Evolutionary conservation across 768 basidiomycete species (phyloP).

Genomic region (Tricholoma flavovirens): DNA sequence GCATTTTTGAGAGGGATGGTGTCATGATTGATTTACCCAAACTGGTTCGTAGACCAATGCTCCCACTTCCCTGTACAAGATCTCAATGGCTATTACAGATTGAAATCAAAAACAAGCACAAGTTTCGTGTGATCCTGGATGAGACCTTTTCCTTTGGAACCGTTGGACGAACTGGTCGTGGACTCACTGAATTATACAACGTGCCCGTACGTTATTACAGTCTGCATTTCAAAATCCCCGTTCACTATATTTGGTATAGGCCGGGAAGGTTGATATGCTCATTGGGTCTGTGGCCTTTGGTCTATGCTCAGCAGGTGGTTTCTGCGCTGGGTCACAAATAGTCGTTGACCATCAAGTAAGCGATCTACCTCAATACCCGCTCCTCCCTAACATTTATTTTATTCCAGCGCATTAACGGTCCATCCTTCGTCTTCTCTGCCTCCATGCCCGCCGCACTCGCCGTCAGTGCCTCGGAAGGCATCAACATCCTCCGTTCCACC

Average conservation of each 20-base stretch:
- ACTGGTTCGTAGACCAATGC: conserved; percentile 51
- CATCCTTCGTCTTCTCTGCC: conserved; percentile 94
- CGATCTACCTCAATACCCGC: not conserved
- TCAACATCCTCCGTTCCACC: conserved; percentile 69
- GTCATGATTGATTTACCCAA: conserved; percentile 89
- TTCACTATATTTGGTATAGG: conserved; percentile 35
- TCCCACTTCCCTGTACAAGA: not conserved
- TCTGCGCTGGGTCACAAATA: conserved; percentile 83
- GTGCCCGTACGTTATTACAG: conserved; percentile 58
- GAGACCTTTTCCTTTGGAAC: conserved; percentile 92
- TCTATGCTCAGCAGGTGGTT: conserved; percentile 82
- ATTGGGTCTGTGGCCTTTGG: conserved; percentile 85
- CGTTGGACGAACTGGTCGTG: conserved; percentile 89
- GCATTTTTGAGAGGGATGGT: conserved; percentile 92
- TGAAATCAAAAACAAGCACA: conserved; percentile 92
- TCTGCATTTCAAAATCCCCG: not conserved
- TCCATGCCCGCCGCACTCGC: conserved; percentile 88
- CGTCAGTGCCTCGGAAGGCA: conserved; percentile 81
- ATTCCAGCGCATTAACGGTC: conserved; percentile 85
- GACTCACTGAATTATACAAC: conserved; percentile 91
- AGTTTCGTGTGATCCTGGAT: conserved; percentile 92
- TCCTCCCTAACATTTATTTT: not conserved
- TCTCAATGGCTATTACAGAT: conserved; percentile 43
- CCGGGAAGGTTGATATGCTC: conserved; percentile 90
- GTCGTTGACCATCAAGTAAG: conserved; percentile 85